Base-by-base conservation (phyloP, 768 basidiomycete genomes). In the Lactarius psammicola region DNA sequence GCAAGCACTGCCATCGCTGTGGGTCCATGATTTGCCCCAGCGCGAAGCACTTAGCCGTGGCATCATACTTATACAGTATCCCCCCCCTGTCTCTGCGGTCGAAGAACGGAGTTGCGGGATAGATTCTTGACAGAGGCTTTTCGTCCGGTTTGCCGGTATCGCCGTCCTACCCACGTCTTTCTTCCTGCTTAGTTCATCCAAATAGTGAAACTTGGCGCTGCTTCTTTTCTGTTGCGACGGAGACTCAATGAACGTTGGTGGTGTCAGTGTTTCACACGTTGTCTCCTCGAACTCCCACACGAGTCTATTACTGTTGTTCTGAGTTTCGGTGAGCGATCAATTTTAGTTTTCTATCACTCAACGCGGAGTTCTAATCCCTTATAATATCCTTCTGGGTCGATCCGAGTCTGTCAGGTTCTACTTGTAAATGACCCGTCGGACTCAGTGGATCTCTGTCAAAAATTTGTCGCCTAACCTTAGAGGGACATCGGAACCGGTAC, bases 351-450 rank as follows among this genome's bases (percentile, higher is more conserved):
- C 38, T 30, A n/a, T 42, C 42, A 31, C n/a, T 34, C 31, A 60
- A n/a, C 26, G 46, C 38, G 46, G 36, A 53, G 28, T 64, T 59
- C 36, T 33, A 49, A 58, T 31, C 7, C 36, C n/a, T 53, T 20
- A 5, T 28, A 28, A 53, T 11, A 13, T 28, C 51, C 26, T 30
- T 20, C 18, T 55, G 6, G 53, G 53, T 55, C 53, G 30, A 31
- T 20, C 30, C 30, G 28, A 55, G 17, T 31, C 53, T 26, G 11
- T 60, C 46, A 36, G 5, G 31, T 60, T 55, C 30, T 55, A 36
- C 11, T 5, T 36, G 36, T n/a, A 26, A 23, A 20, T 36, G 31
- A 51, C 36, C 33, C 46, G 7, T 23, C 26, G 40, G 31, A n/a
- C 11, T 36, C 33, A 23, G 54, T 44, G 11, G 9, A 34, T 44